These are phyloP conservation scores for Aspergillus hiratsukae DNA, from an alignment of 2,329 filamentous ascomycete genomes.

Conservation along the genomic window DNA sequence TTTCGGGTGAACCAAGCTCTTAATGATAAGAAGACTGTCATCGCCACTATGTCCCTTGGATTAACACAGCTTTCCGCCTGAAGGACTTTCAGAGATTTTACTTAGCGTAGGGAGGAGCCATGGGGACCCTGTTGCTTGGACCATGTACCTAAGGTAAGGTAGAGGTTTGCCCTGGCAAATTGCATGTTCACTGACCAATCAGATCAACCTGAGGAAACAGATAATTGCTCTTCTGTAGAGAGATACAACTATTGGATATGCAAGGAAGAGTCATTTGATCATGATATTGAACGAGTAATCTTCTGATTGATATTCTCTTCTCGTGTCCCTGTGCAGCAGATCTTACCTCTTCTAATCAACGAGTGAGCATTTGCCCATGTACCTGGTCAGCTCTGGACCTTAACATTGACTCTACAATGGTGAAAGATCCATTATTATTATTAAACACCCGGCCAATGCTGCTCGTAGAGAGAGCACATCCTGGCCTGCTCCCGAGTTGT, in stretches of 20 bases:
- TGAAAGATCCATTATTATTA: not conserved
- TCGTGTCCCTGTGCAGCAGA: too few species aligned
- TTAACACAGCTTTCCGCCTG: too few species aligned
- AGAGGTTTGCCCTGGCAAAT: not conserved
- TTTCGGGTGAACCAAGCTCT: too few species aligned
- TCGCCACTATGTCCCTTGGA: too few species aligned
- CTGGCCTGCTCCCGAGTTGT: not conserved
- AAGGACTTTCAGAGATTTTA: slow-evolving; percentile 4
- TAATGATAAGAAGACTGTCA: too few species aligned
- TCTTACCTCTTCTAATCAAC: too few species aligned
- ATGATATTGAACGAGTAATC: not conserved
- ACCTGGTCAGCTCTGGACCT: not conserved
- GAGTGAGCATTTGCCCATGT: not conserved
- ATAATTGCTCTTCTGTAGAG: not conserved
- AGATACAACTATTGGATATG: not conserved
- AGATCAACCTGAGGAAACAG: not conserved
- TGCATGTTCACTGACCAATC: not conserved
- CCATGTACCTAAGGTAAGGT: too few species aligned
- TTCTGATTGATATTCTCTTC: too few species aligned
- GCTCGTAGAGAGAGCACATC: not conserved
- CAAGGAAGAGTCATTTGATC: too few species aligned
- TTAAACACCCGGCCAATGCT: not conserved
- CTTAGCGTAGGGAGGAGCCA: not conserved
- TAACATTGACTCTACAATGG: not conserved
- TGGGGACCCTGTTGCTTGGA: too few species aligned